Base-by-base conservation (phyloP, 1,139 yeast species). In the Yamadazyma atmosphaerica region DNA sequence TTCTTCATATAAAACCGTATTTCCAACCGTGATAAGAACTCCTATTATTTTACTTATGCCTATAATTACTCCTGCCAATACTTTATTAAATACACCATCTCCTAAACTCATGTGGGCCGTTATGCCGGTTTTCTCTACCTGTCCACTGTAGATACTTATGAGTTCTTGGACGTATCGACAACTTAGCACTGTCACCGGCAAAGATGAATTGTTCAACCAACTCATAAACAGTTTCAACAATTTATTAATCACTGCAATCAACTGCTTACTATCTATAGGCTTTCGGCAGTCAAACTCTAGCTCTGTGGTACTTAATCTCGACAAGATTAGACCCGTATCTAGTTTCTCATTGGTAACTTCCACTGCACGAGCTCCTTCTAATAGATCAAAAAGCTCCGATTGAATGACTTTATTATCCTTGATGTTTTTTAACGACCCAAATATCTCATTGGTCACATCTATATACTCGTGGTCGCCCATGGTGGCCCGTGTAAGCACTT, bases 301-400 rank as follows among this genome's bases (percentile, higher is more conserved):
- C 36, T 79, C 86, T 4, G 58, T 68, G 1, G 48, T 43, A 2
- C 63, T 48, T 25, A 81, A 54, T 15, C 60, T 44, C 13, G 37
- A 25, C 14, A 28, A 35, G 10, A 84, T 72, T 38, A 81, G 49
- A 1, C 83, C 81, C 0, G 92, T 78, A 49, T 85, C 94, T 33
- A 85, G 60, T 42, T 72, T 74, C n/a, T 68, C 62, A 51, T 83
- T 84, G 39, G 73, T 61, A 4, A 80, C 72, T 54, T 85, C 94
- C 38, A 83, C 60, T 0, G 94, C 89, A 49, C 86, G 77, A 0
- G 94, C 83, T 0, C 90, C 90, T 50, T 83, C 87, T 39, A 84
- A 67, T 27, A 84, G 59, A 43, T 81, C 77, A 56, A 83, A 83
- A 27, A 60, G 55, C 0, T 74, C 68, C 2, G 75, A 69, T 50